Evolutionary conservation across 768 basidiomycete species (phyloP).

Genomic region (Kwoniella europaea): DNA sequence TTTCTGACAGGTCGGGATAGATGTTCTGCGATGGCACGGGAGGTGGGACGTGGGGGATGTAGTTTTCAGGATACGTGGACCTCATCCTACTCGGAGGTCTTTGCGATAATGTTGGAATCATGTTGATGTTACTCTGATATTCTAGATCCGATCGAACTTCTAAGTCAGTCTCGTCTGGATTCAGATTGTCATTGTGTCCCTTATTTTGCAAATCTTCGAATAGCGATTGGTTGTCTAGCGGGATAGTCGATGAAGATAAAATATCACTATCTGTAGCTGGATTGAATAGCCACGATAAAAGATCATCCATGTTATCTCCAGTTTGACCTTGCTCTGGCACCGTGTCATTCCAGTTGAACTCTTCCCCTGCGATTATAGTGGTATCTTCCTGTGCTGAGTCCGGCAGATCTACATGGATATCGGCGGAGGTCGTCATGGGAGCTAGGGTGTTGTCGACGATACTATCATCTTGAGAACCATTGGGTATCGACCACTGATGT

Average conservation of each 20-base stretch:
- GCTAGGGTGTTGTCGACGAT: neutral
- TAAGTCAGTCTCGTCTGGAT: no score
- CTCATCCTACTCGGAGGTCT: constrained; percentile 12
- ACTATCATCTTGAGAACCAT: neutral
- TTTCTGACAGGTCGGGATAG: constrained; percentile 11
- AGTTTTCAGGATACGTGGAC: constrained; percentile 6
- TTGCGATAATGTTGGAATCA: neutral
- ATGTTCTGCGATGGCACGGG: neutral
- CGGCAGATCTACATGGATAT: neutral
- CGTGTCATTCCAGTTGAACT: constrained; percentile 9
- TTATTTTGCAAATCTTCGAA: neutral
- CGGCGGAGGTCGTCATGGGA: neutral
- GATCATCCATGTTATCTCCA: constrained; percentile 28
- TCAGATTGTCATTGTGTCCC: neutral
- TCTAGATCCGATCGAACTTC: neutral
- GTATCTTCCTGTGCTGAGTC: neutral
- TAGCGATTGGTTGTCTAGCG: neutral
- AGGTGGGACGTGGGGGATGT: neutral
- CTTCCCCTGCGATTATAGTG: constrained; percentile 15
- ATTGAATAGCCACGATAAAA: constrained; percentile 27
- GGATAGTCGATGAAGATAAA: neutral
- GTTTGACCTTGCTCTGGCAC: neutral
- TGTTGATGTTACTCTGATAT: neutral
- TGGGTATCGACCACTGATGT: neutral
- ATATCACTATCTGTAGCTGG: constrained; percentile 3